Evolutionary conservation across 2,329 filamentous ascomycete species (phyloP), one percentile per base, ranked within the genome.

Genomic region (Pezicula neosporulosa): DNA sequence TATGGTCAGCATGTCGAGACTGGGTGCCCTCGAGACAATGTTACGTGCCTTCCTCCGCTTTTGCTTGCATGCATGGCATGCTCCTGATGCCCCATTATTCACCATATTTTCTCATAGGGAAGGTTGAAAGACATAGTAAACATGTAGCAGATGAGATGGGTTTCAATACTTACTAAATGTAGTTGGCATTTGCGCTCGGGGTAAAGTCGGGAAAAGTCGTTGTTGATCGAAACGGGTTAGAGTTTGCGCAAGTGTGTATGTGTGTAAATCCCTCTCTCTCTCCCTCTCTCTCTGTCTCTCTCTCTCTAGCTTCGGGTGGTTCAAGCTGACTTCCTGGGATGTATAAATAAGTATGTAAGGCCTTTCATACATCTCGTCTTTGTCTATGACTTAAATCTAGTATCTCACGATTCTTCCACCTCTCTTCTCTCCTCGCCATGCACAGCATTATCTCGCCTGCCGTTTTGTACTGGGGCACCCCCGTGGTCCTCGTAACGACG

Each of bases 391-490:
- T n/a, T n/a, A n/a, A n/a, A n/a, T n/a, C n/a, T n/a, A n/a, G n/a
- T n/a, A n/a, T n/a, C n/a, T n/a, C n/a, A n/a, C n/a, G n/a, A n/a
- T n/a, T n/a, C n/a, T n/a, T n/a, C n/a, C n/a, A n/a, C n/a, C n/a
- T n/a, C n/a, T n/a, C n/a, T n/a, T n/a, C n/a, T n/a, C n/a, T n/a
- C n/a, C n/a, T n/a, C n/a, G n/a, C n/a, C n/a, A n/a, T n/a, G n/a
- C n/a, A n/a, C n/a, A n/a, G n/a, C n/a, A n/a, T n/a, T n/a, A 72
- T 73, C 44, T 66, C 66, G 6, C 70, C 70, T 1, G 67, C 70
- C 15, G 72, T 73, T 39, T 57, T 72, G 30, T 73, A 72, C 61
- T 72, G 68, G 67, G 70, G 70, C 41, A 73, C 68, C 2, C 69
- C 70, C 1, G 69, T 73, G 24, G 66, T 71, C 13, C 58, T 75